A percentile compares a stretch with the other conserved stretches of the same genome.
Evolutionary conservation across 1,284 basidiomycete genomes (phyloP).

Genomic region (Meripilus lineatus): DNA sequence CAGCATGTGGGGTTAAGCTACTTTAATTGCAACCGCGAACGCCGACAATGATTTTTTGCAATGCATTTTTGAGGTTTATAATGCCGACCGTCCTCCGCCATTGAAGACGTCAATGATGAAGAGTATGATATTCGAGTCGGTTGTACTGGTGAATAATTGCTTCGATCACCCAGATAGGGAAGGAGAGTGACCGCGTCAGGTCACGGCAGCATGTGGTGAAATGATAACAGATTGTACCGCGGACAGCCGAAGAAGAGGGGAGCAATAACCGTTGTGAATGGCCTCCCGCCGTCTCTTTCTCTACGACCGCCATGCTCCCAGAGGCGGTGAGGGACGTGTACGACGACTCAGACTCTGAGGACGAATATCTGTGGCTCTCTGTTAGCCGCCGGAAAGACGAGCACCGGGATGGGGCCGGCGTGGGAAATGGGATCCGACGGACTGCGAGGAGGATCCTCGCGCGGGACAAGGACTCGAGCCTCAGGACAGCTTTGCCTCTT

Average conservation of each 20-base stretch:
- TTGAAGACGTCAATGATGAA: too few species aligned
- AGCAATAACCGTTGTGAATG: background rate
- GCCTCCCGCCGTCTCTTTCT: background rate
- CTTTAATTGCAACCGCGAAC: too few species aligned
- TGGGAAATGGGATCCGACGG: constrained; percentile 13
- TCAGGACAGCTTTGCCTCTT: constrained; percentile 15
- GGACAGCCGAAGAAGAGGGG: constrained; percentile 9
- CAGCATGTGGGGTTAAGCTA: too few species aligned
- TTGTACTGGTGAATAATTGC: too few species aligned
- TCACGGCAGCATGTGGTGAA: background rate
- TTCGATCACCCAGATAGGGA: background rate
- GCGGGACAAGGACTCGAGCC: constrained; percentile 17
- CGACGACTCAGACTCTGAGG: constrained; percentile 23
- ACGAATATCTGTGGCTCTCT: constrained; percentile 26
- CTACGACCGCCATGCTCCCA: constrained; percentile 10
- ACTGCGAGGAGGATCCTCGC: constrained; percentile 19
- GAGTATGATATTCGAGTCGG: too few species aligned
- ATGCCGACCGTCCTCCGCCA: too few species aligned
- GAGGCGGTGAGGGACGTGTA: constrained; percentile 15
- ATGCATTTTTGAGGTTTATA: too few species aligned
- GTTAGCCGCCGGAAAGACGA: constrained; percentile 20
- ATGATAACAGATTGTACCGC: constrained; percentile 1
- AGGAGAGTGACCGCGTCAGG: background rate
- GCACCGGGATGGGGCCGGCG: constrained; percentile 12
- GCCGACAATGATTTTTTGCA: too few species aligned